A percentile compares a stretch with the other conserved stretches of the same genome.
These are phyloP conservation scores for Euryodendron excelsum DNA, from an alignment of 148 eudicot genomes.

Conservation along the genomic window DNA sequence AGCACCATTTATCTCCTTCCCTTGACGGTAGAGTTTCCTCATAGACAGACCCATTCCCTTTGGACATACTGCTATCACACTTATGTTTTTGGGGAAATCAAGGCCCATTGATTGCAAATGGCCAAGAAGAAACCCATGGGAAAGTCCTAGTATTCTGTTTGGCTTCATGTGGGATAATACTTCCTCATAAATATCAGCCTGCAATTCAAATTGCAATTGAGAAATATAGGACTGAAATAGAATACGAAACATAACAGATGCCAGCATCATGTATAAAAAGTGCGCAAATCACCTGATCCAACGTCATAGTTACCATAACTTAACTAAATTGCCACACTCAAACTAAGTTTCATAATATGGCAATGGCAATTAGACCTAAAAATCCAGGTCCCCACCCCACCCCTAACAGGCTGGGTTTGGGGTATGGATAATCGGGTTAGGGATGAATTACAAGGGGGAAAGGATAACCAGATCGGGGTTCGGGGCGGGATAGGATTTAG, in stretches of 20 bases:
- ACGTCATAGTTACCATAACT: neutral
- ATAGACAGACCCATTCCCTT: slow-evolving; percentile 99
- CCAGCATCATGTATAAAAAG: neutral
- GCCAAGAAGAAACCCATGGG: slow-evolving; percentile 96
- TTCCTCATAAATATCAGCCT: slow-evolving; percentile 93
- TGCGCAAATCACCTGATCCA: neutral
- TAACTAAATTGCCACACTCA: neutral
- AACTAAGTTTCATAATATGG: neutral
- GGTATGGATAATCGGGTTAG: too few species aligned
- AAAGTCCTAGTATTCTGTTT: slow-evolving; percentile 95
- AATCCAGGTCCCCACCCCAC: too few species aligned
- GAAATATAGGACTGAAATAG: neutral
- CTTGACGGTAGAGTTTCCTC: slow-evolving; percentile 91
- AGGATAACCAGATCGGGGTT: too few species aligned
- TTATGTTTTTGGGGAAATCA: slow-evolving; percentile 87
- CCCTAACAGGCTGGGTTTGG: too few species aligned
- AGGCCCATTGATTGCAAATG: slow-evolving; percentile 87
- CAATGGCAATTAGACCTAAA: too few species aligned
- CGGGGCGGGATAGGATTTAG: too few species aligned
- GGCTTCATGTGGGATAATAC: slow-evolving; percentile 96
- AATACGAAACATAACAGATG: neutral
- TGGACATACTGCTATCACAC: slow-evolving; percentile 97
- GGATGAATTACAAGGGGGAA: too few species aligned
- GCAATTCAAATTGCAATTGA: slow-evolving; percentile 20
- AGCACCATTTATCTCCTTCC: slow-evolving; percentile 94